Percentiles rank a stretch among this genome's conserved stretches.
These are phyloP conservation scores for Talaromyces rugulosus DNA, from an alignment of 2,329 filamentous ascomycete genomes.

Conservation along the genomic window DNA sequence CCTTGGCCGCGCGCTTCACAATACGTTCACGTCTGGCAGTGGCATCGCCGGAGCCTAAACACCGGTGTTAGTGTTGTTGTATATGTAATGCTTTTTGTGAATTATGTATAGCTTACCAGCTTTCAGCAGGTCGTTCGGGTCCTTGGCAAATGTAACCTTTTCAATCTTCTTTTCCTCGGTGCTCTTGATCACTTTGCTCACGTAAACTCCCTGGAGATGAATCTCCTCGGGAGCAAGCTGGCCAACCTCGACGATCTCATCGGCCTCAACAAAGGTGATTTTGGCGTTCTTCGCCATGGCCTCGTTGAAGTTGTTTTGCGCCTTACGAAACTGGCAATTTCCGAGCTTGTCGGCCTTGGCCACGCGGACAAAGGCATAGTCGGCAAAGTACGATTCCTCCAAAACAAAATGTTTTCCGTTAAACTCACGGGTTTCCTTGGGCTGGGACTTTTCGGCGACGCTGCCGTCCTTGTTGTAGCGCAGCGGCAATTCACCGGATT, in stretches of 20 bases:
- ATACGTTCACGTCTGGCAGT: conserved; percentile 76
- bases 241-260: conserved; percentile 74
- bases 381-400: conserved; percentile 71
- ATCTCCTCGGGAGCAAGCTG: conserved; percentile 69
- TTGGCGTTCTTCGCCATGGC: conserved; percentile 79
- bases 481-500: conserved; percentile 57
- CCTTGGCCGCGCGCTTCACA: conserved; percentile 67
- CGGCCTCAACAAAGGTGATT: conserved; percentile 77
- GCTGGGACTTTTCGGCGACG: conserved; percentile 64
- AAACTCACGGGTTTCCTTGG: conserved; percentile 70
- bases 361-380: conserved; percentile 72
- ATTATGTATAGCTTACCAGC: conserved; percentile 37
- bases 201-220: conserved; percentile 78
- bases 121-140: conserved; percentile 46
- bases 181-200: conserved; percentile 73
- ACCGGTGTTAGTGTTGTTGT: background rate
- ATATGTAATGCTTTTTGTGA: background rate
- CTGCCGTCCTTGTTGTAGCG: conserved; percentile 77
- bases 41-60: conserved; percentile 49
- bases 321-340: conserved; percentile 74
- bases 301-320: conserved; percentile 69
- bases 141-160: conserved; percentile 73
- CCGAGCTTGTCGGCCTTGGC: conserved; percentile 73
- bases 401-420: conserved; percentile 69
- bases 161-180: conserved; percentile 70